A percentile compares a stretch with the other conserved stretches of the same genome.
Evolutionary conservation across 768 basidiomycete species (phyloP).

Genomic region (Megacollybia marginata): DNA sequence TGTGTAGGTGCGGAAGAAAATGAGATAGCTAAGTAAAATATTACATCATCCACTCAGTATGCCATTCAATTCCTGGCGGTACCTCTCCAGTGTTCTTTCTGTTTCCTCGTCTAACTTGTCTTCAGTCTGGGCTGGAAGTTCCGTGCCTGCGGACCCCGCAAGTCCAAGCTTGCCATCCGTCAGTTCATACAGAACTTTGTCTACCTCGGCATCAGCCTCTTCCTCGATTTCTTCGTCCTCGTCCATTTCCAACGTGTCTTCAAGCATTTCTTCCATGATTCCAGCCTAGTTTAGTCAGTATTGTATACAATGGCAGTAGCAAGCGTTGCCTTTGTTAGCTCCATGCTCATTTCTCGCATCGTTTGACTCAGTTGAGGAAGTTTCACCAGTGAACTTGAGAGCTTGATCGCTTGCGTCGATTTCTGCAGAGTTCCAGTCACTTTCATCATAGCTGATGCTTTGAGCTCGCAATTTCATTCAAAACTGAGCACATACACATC

Average conservation of each 20-base stretch:
- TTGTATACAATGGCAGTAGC: background rate
- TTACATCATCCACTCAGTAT: constrained; percentile 53
- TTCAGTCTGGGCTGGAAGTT: constrained; percentile 60
- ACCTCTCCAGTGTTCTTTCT: constrained; percentile 85
- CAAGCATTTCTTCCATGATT: constrained; percentile 97
- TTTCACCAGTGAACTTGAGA: constrained; percentile 87
- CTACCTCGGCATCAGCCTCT: constrained; percentile 95
- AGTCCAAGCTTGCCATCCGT: constrained; percentile 95
- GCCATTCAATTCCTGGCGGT: constrained; percentile 84
- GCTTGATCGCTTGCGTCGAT: constrained; percentile 97
- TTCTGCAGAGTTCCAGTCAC: constrained; percentile 97
- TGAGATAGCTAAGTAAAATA: background rate
- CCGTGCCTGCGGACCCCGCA: constrained; percentile 63
- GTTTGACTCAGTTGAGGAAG: constrained; percentile 86
- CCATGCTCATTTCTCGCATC: constrained; percentile 99
- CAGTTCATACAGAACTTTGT: constrained; percentile 91
- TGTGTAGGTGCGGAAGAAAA: background rate
- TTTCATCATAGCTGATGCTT: constrained; percentile 77
- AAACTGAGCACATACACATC: constrained; percentile 22
- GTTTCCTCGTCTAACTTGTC: constrained; percentile 71
- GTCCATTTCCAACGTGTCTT: constrained; percentile 84
- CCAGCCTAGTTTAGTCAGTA: constrained; percentile 57
- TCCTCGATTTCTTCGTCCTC: constrained; percentile 94
- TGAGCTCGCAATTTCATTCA: too few species aligned
- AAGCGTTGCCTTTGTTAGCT: constrained; percentile 87